phyloP scores from a whole-genome alignment of 2,329 filamentous ascomycete genomes.

The Drechslera avenae region DNA sequence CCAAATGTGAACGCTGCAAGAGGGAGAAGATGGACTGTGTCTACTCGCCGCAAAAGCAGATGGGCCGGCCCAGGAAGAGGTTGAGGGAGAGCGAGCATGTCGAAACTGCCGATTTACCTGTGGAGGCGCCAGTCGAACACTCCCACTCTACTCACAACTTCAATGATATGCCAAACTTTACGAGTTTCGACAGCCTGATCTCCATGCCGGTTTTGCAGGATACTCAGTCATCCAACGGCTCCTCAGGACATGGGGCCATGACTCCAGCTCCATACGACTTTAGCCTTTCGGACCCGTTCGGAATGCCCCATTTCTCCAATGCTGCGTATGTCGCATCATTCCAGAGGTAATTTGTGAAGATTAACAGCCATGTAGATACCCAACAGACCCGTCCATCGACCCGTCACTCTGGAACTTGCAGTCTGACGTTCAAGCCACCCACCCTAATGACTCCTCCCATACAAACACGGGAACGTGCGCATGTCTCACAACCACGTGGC shows the following conservation, averaged over 20 bases:
- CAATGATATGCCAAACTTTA: conserved; percentile 8
- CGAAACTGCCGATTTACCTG: background rate
- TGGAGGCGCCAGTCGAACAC: conserved; percentile 8
- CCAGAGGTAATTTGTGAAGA: background rate
- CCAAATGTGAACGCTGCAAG: conserved; percentile 51
- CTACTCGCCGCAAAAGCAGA: conserved; percentile 56
- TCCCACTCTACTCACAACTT: conserved; percentile 3
- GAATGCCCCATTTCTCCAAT: conserved; percentile 6
- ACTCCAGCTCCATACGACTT: conserved; percentile 14
- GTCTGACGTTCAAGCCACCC: background rate
- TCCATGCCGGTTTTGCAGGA: conserved; percentile 19
- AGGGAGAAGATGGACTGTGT: conserved; percentile 50
- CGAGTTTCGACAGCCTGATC: conserved; percentile 18
- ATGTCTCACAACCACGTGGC: conserved; percentile 55
- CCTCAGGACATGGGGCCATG: conserved; percentile 3
- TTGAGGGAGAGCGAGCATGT: conserved; percentile 36
- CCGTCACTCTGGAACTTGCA: conserved; percentile 35
- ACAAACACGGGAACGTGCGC: conserved; percentile 41
- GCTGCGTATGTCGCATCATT: conserved; percentile 18
- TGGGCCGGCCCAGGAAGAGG: conserved; percentile 59
- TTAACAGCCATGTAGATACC: conserved; percentile 15
- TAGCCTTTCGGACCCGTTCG: conserved; percentile 6
- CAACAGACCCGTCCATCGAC: conserved; percentile 25
- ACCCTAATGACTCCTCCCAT: conserved; percentile 4
- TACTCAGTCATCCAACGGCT: conserved; percentile 1